Evolutionary conservation across 345 rosid species (phyloP).

Genomic region (Lumnitzera littorea): DNA sequence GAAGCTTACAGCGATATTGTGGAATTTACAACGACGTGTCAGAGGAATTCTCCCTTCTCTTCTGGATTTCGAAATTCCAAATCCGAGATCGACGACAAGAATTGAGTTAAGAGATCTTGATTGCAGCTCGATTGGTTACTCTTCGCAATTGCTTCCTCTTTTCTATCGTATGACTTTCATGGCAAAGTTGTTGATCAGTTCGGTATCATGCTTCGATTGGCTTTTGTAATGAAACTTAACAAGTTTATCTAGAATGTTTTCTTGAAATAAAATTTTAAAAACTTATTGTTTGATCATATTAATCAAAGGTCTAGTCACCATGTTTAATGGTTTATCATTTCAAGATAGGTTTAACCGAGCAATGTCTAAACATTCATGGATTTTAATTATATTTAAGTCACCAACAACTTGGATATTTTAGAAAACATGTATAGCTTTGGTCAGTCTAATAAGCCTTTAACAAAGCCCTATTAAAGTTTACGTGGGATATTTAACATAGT

Average conservation of each 20-base stretch:
- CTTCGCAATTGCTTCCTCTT: neutral
- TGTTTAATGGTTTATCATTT: no score
- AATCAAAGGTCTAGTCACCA: no score
- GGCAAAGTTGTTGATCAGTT: conserved; percentile 10
- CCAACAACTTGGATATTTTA: no score
- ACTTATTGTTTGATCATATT: no score
- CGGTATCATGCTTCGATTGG: conserved; percentile 19
- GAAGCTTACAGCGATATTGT: conserved; percentile 14
- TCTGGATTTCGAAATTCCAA: conserved; percentile 23
- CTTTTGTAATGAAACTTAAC: conserved; percentile 38
- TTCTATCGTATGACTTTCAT: conserved; percentile 8
- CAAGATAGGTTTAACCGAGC: no score
- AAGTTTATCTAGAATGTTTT: no score
- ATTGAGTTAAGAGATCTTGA: conserved; percentile 41
- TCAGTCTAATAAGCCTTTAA: no score
- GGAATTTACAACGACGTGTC: conserved; percentile 34
- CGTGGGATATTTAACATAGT: no score
- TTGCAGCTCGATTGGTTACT: neutral
- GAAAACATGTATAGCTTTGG: no score
- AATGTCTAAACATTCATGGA: no score
- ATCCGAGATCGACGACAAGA: conserved; percentile 20
- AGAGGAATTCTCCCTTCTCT: conserved; percentile 28
- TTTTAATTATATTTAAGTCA: no score
- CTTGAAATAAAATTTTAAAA: conserved; percentile 12
- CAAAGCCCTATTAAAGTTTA: no score